Conservation (phyloP, 2,329 filamentous ascomycete species). For the Trichothecium roseum region DNA sequence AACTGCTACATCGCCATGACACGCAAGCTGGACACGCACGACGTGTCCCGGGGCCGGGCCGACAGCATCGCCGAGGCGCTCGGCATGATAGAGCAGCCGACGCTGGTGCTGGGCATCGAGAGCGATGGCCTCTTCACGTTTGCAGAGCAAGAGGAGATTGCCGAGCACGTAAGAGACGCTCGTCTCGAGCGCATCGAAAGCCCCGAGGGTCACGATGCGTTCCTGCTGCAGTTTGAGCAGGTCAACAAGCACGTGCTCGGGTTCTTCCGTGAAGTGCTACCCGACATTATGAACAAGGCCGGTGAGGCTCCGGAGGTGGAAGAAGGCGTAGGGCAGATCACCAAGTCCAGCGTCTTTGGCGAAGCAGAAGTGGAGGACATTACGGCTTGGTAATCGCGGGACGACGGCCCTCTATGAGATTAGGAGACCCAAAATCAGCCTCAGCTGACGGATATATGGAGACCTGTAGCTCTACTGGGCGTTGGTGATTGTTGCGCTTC, state of each 20-base stretch:
- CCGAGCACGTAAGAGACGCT: slow-evolving; percentile 67
- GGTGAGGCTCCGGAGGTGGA: slow-evolving; percentile 35
- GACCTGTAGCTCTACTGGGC: too few species aligned
- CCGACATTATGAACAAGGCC: slow-evolving; percentile 72
- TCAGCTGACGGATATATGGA: too few species aligned
- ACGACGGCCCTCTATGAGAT: too few species aligned
- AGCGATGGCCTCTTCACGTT: slow-evolving; percentile 95
- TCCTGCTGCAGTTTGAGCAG: slow-evolving; percentile 92
- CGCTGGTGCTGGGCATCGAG: slow-evolving; percentile 86
- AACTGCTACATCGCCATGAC: slow-evolving; percentile 99
- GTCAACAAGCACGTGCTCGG: slow-evolving; percentile 80
- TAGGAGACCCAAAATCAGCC: too few species aligned
- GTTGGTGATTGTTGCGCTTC: not conserved
- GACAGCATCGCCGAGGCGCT: slow-evolving; percentile 62
- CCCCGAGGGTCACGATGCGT: slow-evolving; percentile 92
- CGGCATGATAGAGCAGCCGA: slow-evolving; percentile 74
- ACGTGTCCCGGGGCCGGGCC: slow-evolving; percentile 74
- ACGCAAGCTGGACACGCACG: slow-evolving; percentile 93
- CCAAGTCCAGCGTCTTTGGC: slow-evolving; percentile 85
- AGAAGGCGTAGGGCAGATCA: slow-evolving; percentile 48
- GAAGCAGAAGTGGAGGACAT: slow-evolving; percentile 96
- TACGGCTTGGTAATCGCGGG: slow-evolving; percentile 88
- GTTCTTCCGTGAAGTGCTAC: slow-evolving; percentile 73
- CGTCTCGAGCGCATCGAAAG: slow-evolving; percentile 81
- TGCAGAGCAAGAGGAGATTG: slow-evolving; percentile 89